Conservation (phyloP, 495 filamentous ascomycete species). For the Aspergillus coremiiformis region DNA sequence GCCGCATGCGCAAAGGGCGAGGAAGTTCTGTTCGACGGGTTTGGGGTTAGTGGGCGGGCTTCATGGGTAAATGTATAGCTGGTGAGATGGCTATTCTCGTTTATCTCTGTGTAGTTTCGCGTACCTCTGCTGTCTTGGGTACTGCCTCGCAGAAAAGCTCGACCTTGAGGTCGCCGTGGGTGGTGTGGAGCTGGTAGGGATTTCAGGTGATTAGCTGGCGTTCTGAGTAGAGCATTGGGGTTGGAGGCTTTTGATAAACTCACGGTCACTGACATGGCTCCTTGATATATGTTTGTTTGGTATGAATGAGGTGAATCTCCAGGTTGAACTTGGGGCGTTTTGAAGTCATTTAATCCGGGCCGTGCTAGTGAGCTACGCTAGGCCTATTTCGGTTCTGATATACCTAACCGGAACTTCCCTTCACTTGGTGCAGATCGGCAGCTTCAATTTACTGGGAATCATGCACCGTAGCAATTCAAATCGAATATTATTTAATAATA, state of each 20-base stretch:
- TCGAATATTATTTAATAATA: too few species aligned
- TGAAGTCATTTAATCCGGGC: too few species aligned
- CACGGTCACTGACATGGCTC: slow-evolving; percentile 28
- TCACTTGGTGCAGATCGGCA: too few species aligned
- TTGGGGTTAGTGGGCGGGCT: not conserved
- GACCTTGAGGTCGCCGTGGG: slow-evolving; percentile 84
- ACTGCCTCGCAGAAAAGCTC: slow-evolving; percentile 94
- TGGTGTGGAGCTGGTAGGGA: slow-evolving; percentile 75
- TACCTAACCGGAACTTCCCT: too few species aligned
- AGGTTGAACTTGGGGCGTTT: too few species aligned
- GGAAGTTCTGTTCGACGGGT: slow-evolving; percentile 64
- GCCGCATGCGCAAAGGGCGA: slow-evolving; percentile 83
- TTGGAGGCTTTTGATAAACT: slow-evolving; percentile 1
- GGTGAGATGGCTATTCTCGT: too few species aligned
- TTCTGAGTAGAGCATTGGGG: not conserved
- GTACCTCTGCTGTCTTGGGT: slow-evolving; percentile 77
- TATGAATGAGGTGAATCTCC: too few species aligned
- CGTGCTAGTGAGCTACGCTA: too few species aligned
- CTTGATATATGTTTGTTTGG: not conserved
- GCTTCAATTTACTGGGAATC: too few species aligned
- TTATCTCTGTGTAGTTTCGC: not conserved
- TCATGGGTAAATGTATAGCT: too few species aligned
- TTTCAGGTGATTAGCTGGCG: not conserved
- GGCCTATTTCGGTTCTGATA: too few species aligned
- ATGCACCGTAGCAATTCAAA: too few species aligned